Evolutionary conservation across 2,329 filamentous ascomycete species (phyloP), one percentile per base, ranked within the genome.

Genomic region (Aspergillus ustus): DNA sequence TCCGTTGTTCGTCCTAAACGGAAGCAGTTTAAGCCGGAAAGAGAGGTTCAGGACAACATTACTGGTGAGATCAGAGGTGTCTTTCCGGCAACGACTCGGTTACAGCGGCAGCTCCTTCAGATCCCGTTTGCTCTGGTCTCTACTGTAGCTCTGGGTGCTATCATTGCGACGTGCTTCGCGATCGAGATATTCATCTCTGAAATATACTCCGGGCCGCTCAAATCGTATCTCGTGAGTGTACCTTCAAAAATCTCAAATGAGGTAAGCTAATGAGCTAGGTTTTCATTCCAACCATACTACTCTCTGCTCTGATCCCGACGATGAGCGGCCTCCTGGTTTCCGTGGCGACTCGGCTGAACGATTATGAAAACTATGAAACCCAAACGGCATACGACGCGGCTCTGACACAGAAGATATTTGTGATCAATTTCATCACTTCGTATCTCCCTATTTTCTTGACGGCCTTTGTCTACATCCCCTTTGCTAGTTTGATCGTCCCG

Each of bases 171-270:
- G 15, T 96, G 92, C 76, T 98, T 98, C 76, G 91, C 89, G 3
- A 94, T 99, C 67, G 95, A 99, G 76, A 93, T 99, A 52, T 98
- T 98, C 78, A 92, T 99, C 69, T 93, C 91, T 0, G 93, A 99
- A 78, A 88, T 99, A 29, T 99, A 99, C 76, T 87, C 89, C 66
- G 95, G 95, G 0, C 93, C 94, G 0, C 87, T 97, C 65, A 97
- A 98, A 79, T 85, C 87, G 43, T 89, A 96, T 61, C 75, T 99
- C 73, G 92, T 93, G 76, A 75, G 87, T 15, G 19, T 43, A 20
- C 2, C 9, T 9, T 3, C 22, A 3, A 7, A 5, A 5, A 19
- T 34, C 17, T 2, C 5, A 25, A 59, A 7, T 37, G 4, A 56
- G 3, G 28, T n/a, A 51, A 5, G 17, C 63, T 64, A 50, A 65